Evolutionary conservation across 2,329 filamentous ascomycete genomes (phyloP).

Genomic region (Aspergillus tanneri): DNA sequence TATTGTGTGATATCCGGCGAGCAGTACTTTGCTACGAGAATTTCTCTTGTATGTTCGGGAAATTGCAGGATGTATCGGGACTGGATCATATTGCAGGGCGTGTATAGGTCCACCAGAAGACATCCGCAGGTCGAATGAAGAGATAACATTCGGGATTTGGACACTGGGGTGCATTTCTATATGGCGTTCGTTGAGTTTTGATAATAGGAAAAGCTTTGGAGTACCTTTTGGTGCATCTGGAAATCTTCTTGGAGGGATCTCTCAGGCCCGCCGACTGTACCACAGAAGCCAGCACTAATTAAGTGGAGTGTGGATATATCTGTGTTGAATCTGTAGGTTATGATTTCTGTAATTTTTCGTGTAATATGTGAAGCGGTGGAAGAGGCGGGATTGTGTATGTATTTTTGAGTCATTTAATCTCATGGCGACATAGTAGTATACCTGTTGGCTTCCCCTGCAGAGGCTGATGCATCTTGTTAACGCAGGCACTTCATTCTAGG

Average conservation of each 20-base stretch:
- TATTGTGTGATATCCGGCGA: constrained; percentile 19
- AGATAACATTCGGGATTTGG: constrained; percentile 26
- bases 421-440: too few species aligned
- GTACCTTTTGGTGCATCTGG: constrained; percentile 29
- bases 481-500: too few species aligned
- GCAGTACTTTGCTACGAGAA: constrained; percentile 38
- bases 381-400: too few species aligned
- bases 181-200: background rate
- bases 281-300: constrained; percentile 35
- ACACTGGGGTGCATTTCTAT: constrained; percentile 8
- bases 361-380: too few species aligned
- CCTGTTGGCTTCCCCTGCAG: too few species aligned
- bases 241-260: constrained; percentile 33
- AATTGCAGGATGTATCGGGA: constrained; percentile 39
- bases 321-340: too few species aligned
- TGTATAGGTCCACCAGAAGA: constrained; percentile 32
- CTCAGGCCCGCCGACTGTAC: constrained; percentile 31
- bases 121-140: constrained; percentile 24
- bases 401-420: too few species aligned
- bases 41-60: constrained; percentile 21
- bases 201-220: constrained; percentile 12
- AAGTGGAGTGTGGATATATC: too few species aligned
- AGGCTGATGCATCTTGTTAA: too few species aligned
- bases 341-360: too few species aligned
- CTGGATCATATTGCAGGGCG: constrained; percentile 36